Percentiles rank a stretch among this genome's conserved stretches.
These are phyloP conservation scores for Auricularia sp. DNA, from an alignment of 768 basidiomycete genomes.

Conservation along the genomic window DNA sequence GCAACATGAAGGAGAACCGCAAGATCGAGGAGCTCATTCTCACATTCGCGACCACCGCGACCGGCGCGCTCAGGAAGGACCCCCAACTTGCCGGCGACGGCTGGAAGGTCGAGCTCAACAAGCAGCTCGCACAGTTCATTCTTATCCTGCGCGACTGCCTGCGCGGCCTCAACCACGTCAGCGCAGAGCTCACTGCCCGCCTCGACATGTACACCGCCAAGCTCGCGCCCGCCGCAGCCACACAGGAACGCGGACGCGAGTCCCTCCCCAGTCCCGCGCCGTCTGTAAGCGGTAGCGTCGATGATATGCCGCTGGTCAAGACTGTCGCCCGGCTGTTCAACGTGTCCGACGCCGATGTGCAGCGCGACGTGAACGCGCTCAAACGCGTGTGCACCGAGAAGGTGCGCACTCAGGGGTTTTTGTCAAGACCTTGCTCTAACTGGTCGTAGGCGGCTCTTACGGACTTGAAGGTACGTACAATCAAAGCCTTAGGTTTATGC, in stretches of 20 bases:
- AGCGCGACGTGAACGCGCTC: slow-evolving; percentile 63
- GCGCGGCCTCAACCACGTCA: slow-evolving; percentile 60
- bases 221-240: slow-evolving; percentile 42
- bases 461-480: slow-evolving; percentile 64
- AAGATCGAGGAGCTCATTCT: slow-evolving; percentile 97
- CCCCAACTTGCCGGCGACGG: slow-evolving; percentile 72
- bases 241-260: too few relatives aligned
- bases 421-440: too few relatives aligned
- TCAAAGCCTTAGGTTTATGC: too few relatives aligned
- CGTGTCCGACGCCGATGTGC: slow-evolving; percentile 54
- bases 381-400: slow-evolving; percentile 65
- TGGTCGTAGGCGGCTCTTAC: slow-evolving; percentile 59
- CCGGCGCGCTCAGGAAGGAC: slow-evolving; percentile 81
- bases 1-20: slow-evolving; percentile 89
- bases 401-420: slow-evolving; percentile 26
- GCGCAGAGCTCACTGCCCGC: slow-evolving; percentile 71
- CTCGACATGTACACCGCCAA: slow-evolving; percentile 80
- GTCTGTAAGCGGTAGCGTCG: slow-evolving; percentile 40
- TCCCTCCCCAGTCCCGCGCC: slow-evolving; percentile 20
- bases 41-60: slow-evolving; percentile 89
- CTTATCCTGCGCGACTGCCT: slow-evolving; percentile 77
- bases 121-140: slow-evolving; percentile 84
- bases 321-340: slow-evolving; percentile 68
- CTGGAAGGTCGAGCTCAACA: slow-evolving; percentile 90
- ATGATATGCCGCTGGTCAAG: slow-evolving; percentile 70